Evolutionary conservation across 179 eudicot species (phyloP), one percentile per base, ranked within the genome.

Genomic region (Actinidia arguta): DNA sequence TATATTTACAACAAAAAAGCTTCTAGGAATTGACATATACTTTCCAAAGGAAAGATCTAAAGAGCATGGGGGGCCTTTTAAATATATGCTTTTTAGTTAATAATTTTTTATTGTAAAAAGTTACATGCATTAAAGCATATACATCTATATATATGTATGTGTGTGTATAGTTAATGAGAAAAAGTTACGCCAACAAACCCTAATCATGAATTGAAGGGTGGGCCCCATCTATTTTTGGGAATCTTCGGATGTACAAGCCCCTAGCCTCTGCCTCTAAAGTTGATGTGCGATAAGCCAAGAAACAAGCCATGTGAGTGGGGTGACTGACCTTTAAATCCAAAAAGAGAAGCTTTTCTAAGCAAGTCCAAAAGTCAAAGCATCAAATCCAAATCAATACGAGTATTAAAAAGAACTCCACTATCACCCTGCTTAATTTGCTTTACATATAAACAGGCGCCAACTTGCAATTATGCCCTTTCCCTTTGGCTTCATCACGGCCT

Each of bases 241-340:
- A 55, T 56, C 66, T 75, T 75, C 36, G 11, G n/a, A 31, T 58
- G 8, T 16, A 12, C 27, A 55, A 55, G 13, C 67, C 62, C 6
- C 4, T 4, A 36, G 9, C 7, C 25, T 39, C 42, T 39, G 42
- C 42, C 42, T 39, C 5, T 4, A 56, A 75, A 59, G 62, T 55
- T 22, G 79, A 31, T 17, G 8, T 75, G 50, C 39, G 79, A 75
- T 55, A 56, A 56, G 66, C 25, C 79, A 75, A 75, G 67, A 75
- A 75, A 56, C 66, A 75, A 75, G 52, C 50, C 79, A 75, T 75
- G 79, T 75, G 79, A 39, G 64, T 55, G 79, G 79, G 50, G 79
- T 24, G 79, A 58, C 50, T 75, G 36, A 75, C 79, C 67, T 75
- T 75, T 75, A 75, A 75, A 75, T 75, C 79, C 79, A 75, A 75